Base-by-base conservation (phyloP, 768 basidiomycete species). In the Tubosaeta sp. region DNA sequence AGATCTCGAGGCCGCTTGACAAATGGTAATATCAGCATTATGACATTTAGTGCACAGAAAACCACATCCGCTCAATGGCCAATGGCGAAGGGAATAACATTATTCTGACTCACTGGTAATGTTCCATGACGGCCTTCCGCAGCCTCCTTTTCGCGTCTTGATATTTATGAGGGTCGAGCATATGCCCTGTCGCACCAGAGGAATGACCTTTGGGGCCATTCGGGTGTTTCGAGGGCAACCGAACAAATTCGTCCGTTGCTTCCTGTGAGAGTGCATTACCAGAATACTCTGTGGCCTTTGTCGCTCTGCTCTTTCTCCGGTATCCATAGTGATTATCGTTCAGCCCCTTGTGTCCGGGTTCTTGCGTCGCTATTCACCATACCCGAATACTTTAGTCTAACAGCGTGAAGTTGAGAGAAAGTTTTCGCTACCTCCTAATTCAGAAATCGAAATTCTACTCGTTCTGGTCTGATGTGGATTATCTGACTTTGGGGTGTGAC, bases 131-230 rank as follows among this genome's bases (percentile, higher is more conserved):
- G 2, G 95, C 96, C 53, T 82, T 84, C 67, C 89, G 89, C 40
- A 99, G 75, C 61, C 82, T 83, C 65, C 83, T 84, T 71, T 88
- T 91, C n/a, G 94, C 94, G 35, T 81, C 73, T 35, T 82, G 73
- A 68, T 96, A 99, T 49, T 86, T 81, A 40, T 87, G 88, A 0
- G 90, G 91, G 59, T 86, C 80, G 29, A 70, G 75, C 10, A 58
- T 46, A 24, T 49, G 35, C 18, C 30, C 46, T 29, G 35, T 44
- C 32, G 8, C 44, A 38, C 35, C 35, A 9, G 13, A n/a, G 0
- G 39, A 30, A 16, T 18, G 10, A 10, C 19, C 25, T 49, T 43
- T 38, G 22, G 24, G n/a, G 14, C 24, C 25, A 18, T 44, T 31
- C 29, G 27, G 24, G n/a, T 24, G 48, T 38, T 18, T 52, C 16